phyloP scores from a whole-genome alignment of 1,284 basidiomycete species.

The Pseudozyma tsukubaensis region DNA sequence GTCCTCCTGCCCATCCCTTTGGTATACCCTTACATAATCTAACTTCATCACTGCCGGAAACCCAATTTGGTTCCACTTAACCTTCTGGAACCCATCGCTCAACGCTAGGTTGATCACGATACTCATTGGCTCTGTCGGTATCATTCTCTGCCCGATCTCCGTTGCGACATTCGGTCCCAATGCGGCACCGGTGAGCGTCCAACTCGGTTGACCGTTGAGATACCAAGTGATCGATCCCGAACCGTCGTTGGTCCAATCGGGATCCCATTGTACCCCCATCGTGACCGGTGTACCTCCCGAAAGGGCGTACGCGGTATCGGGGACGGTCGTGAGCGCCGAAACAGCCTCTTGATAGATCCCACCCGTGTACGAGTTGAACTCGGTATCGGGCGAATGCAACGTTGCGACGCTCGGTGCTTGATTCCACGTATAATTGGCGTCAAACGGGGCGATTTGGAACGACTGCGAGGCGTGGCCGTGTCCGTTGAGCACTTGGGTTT shows the following conservation, averaged over 20 bases:
- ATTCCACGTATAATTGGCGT: conserved; percentile 58
- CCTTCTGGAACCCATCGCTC: conserved; percentile 55
- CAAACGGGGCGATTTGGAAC: conserved; percentile 67
- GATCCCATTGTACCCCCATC: conserved; percentile 66
- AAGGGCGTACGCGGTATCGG: conserved; percentile 48
- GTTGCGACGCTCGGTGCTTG: conserved; percentile 10
- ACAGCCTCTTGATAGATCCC: conserved; percentile 65
- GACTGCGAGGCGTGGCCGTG: conserved; percentile 56
- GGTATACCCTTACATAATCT: conserved; percentile 60
- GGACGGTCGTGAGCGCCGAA: conserved; percentile 52
- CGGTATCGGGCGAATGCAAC: conserved; percentile 17
- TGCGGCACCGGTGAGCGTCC: conserved; percentile 48
- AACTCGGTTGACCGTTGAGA: conserved; percentile 60
- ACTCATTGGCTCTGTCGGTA: conserved; percentile 61
- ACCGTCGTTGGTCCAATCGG: conserved; percentile 55
- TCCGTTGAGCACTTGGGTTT: conserved; percentile 66
- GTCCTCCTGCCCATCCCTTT: conserved; percentile 40
- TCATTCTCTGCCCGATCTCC: conserved; percentile 53
- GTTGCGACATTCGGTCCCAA: conserved; percentile 32
- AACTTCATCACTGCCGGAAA: conserved; percentile 70
- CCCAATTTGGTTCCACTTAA: conserved; percentile 52
- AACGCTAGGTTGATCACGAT: conserved; percentile 62
- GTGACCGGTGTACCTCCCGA: conserved; percentile 28
- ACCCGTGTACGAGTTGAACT: conserved; percentile 63
- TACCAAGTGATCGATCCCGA: conserved; percentile 62